Evolutionary conservation across 176 grass and related monocot species (phyloP).

Genomic region (Zizania latifolia): DNA sequence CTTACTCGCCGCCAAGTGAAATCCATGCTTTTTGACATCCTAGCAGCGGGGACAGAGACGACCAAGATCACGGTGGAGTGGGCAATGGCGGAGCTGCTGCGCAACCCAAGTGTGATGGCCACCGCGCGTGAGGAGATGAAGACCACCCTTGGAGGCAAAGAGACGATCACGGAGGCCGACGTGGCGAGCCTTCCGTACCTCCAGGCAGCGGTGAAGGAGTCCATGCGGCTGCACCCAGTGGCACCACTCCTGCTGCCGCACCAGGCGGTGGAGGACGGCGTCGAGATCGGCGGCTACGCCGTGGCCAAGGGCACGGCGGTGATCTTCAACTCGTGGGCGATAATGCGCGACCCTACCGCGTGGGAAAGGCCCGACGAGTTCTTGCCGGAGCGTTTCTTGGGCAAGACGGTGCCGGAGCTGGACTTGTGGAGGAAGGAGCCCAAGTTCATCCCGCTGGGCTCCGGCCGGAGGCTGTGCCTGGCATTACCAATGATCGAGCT

Average conservation of each 20-base stretch:
- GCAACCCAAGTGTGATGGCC: constrained; percentile 24
- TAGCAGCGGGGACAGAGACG: constrained; percentile 26
- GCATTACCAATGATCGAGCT: constrained; percentile 27
- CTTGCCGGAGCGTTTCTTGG: constrained; percentile 38
- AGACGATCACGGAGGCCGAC: constrained; percentile 12
- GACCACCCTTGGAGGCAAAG: not conserved
- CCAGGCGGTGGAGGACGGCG: constrained; percentile 14
- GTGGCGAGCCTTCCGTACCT: constrained; percentile 15
- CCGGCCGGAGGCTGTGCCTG: constrained; percentile 32
- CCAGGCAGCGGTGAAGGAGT: constrained; percentile 33
- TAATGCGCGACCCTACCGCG: constrained; percentile 20
- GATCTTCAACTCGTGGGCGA: constrained; percentile 26
- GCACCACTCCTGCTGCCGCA: constrained; percentile 19
- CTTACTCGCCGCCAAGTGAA: not conserved
- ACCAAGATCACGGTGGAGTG: constrained; percentile 28
- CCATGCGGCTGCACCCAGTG: constrained; percentile 35
- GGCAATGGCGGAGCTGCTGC: constrained; percentile 47
- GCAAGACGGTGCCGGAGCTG: not conserved
- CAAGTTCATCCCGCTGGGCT: constrained; percentile 36
- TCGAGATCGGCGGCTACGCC: constrained; percentile 26
- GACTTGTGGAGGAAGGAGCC: constrained; percentile 17
- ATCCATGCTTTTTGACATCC: constrained; percentile 24
- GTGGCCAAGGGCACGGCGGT: constrained; percentile 23
- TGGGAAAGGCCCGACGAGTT: constrained; percentile 38
- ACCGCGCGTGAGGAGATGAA: constrained; percentile 23